Evolutionary conservation across 2,329 filamentous ascomycete genomes (phyloP), one percentile per base, ranked within the genome.

Genomic region (Lasiodiplodia sp.): DNA sequence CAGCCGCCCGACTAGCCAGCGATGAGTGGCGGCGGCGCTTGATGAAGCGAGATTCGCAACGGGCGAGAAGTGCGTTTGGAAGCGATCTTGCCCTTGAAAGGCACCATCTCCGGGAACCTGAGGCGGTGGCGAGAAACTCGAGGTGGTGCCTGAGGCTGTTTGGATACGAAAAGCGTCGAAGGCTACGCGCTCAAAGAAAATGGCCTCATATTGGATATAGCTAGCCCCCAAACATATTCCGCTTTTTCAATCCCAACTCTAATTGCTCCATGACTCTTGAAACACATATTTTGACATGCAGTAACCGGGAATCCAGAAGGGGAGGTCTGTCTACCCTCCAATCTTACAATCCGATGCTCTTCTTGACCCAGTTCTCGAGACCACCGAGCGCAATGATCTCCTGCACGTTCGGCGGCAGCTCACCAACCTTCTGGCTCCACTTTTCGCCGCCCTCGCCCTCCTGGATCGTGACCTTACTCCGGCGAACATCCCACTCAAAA

Each of bases 331-430:
- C 44, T 28, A 5, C 49, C 11, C 38, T 64, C 23, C 21, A 51
- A 34, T 21, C 37, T 40, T 56, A 67, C 53, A 57, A 28, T 10
- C 78, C 79, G 74, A 94, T 91, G 78, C 92, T 85, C 68, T 86
- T 84, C 85, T 91, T 91, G 11, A 96, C 91, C 93, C 93, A 96
- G 71, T 89, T 90, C 84, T 94, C 92, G 70, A 96, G 76, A 0
- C 93, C 93, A 2, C 92, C 92, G 62, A 86, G 80, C 56, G 79
- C 79, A 67, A 81, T 80, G 47, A 81, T 81, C 71, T 81, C 92
- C 79, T 97, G 94, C 67, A 97, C 91, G 75, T 95, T 97, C 0
- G 91, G 88, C 16, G 93, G 92, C 71, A 97, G 78, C 83, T 96
- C 91, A 8, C 92, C 92, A 0, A 97, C 93, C 81, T 91, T 92